Percentiles rank a stretch among this genome's conserved stretches.
Conservation (phyloP, 176 grass and related monocot species). For the Phoenix dactylifera region DNA sequence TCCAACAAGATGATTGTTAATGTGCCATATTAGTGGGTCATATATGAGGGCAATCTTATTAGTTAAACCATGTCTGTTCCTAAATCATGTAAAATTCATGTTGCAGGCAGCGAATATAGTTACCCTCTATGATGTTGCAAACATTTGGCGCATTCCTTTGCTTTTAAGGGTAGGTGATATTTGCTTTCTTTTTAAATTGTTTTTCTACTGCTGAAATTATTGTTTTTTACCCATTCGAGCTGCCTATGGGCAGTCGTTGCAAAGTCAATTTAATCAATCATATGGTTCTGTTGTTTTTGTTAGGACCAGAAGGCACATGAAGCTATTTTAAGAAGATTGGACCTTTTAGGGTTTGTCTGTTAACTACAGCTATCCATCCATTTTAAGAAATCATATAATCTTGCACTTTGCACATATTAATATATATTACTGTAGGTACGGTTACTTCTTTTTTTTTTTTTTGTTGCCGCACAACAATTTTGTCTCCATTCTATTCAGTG, state of each 20-base stretch:
- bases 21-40: no score
- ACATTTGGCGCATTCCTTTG: constrained; percentile 45
- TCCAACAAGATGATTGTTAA: no score
- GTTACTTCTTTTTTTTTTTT: no score
- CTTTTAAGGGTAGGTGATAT: constrained; percentile 21
- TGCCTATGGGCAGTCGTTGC: background rate
- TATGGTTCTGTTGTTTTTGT: constrained; percentile 8
- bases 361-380: background rate
- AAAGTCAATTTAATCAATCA: background rate
- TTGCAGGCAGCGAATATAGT: constrained; percentile 32
- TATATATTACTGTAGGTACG: no score
- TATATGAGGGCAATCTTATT: no score
- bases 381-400: background rate
- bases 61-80: background rate
- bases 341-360: constrained; percentile 24
- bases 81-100: constrained; percentile 3
- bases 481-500: constrained; percentile 2
- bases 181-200: no score
- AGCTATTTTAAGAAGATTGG: constrained; percentile 28
- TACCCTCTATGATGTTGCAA: constrained; percentile 39
- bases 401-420: background rate
- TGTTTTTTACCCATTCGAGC: background rate
- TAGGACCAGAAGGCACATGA: constrained; percentile 44
- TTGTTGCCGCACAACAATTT: no score
- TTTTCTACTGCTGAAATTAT: no score